Percentiles rank a stretch among this genome's conserved stretches.
Evolutionary conservation across 2,329 filamentous ascomycete species (phyloP).

Genomic region (Capronia coronata): DNA sequence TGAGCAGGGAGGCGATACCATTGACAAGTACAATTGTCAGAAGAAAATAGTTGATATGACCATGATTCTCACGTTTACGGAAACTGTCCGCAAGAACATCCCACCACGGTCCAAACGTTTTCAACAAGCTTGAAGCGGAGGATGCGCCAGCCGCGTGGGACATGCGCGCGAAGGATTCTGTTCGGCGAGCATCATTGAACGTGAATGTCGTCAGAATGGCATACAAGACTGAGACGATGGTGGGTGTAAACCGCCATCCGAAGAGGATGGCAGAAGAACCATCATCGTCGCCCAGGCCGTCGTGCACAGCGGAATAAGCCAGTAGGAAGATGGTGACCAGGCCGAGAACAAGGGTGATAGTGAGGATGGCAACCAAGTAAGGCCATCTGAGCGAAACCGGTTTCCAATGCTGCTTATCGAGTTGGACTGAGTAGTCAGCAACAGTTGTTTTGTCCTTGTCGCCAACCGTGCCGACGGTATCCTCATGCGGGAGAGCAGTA

Average conservation of each 20-base stretch:
- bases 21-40: conserved; percentile 15
- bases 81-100: conserved; percentile 23
- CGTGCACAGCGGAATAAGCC: conserved; percentile 21
- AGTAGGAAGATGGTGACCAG: conserved; percentile 4
- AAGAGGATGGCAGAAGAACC: conserved; percentile 28
- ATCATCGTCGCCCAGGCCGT: conserved; percentile 28
- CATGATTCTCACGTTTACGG: conserved; percentile 19
- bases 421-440: not conserved
- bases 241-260: conserved; percentile 31
- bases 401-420: not conserved
- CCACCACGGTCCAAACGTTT: conserved; percentile 27
- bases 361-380: conserved; percentile 1
- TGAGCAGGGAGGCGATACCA: conserved; percentile 18
- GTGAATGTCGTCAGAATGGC: conserved; percentile 26
- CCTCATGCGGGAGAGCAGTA: not conserved
- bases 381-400: conserved; percentile 8
- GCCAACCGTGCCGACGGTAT: not conserved
- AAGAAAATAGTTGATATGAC: conserved; percentile 17
- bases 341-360: conserved; percentile 6
- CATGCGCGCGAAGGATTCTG: conserved; percentile 28
- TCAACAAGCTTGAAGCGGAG: conserved; percentile 10
- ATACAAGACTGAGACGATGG: conserved; percentile 30
- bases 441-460: not conserved
- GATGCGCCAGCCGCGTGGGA: conserved; percentile 23
- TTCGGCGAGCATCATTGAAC: conserved; percentile 29